These are phyloP conservation scores for Pisolithus albus DNA, from an alignment of 768 basidiomycete genomes.

Conservation along the genomic window DNA sequence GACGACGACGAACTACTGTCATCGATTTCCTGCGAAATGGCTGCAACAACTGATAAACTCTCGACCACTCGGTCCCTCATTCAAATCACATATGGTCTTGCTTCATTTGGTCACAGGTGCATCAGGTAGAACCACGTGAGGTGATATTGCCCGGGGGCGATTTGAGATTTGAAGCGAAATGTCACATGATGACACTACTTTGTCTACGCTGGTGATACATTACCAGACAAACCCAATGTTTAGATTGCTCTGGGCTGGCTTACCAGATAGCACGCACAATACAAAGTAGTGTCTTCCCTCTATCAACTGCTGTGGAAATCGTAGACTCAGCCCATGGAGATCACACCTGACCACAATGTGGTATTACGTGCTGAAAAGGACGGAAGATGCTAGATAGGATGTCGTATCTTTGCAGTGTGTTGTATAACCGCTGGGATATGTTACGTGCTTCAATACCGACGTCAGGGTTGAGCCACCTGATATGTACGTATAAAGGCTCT, in stretches of 20 bases:
- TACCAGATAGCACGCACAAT: neutral
- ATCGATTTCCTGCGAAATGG: too few relatives aligned
- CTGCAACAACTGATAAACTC: too few relatives aligned
- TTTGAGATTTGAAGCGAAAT: neutral
- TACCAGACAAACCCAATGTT: neutral
- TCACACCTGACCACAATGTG: neutral
- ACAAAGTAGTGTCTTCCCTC: too few relatives aligned
- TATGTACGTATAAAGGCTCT: neutral
- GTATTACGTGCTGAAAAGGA: neutral
- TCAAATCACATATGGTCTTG: slow-evolving; percentile 50
- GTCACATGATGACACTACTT: neutral
- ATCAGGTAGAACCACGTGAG: neutral
- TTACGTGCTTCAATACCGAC: neutral
- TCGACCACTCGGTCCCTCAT: too few relatives aligned
- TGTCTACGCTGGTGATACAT: neutral
- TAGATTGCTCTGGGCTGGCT: neutral
- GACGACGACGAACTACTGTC: too few relatives aligned
- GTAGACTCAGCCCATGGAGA: neutral
- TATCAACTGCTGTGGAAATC: neutral
- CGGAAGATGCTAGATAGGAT: neutral
- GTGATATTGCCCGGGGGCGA: neutral
- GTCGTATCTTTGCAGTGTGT: neutral
- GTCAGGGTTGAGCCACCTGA: neutral
- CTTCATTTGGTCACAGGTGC: neutral
- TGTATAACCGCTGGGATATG: neutral